Evolutionary conservation across 495 filamentous ascomycete species (phyloP).

Genomic region (Amphirosellinia nigrospora): DNA sequence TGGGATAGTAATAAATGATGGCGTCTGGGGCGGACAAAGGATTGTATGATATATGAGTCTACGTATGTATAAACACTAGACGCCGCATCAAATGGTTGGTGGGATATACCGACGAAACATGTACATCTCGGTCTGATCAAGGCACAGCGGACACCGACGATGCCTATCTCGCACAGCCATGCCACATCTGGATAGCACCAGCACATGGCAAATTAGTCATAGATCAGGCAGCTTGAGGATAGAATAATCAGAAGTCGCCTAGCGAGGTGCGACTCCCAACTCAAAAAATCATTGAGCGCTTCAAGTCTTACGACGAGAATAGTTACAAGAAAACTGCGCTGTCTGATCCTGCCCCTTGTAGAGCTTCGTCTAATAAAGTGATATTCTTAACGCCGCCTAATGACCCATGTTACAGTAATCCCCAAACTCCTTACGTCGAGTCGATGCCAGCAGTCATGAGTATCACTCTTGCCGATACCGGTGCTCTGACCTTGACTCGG

Average conservation of each 20-base stretch:
- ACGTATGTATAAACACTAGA: background rate
- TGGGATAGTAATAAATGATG: background rate
- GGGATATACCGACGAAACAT: constrained; percentile 7
- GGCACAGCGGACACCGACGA: constrained; percentile 15
- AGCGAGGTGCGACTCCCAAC: constrained; percentile 25
- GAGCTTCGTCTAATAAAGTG: constrained; percentile 18
- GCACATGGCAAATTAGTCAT: constrained; percentile 26
- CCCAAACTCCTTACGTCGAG: constrained; percentile 16
- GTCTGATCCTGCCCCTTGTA: constrained; percentile 22
- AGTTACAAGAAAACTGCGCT: constrained; percentile 14
- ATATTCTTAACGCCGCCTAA: constrained; percentile 25
- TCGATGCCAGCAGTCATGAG: background rate
- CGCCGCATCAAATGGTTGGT: constrained; percentile 5
- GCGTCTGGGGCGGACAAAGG: background rate
- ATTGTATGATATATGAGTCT: constrained; percentile 15
- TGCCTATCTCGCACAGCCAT: constrained; percentile 20
- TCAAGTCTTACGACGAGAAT: constrained; percentile 8
- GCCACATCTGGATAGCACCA: constrained; percentile 10
- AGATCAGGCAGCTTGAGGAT: constrained; percentile 23
- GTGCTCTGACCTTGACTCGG: constrained; percentile 24
- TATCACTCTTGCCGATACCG: constrained; percentile 16
- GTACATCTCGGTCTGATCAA: constrained; percentile 6
- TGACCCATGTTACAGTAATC: constrained; percentile 9
- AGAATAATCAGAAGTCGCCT: constrained; percentile 33
- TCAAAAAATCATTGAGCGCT: constrained; percentile 28